Base-by-base conservation (phyloP, 2,329 filamentous ascomycete genomes). In the Cryphonectria radicalis region DNA sequence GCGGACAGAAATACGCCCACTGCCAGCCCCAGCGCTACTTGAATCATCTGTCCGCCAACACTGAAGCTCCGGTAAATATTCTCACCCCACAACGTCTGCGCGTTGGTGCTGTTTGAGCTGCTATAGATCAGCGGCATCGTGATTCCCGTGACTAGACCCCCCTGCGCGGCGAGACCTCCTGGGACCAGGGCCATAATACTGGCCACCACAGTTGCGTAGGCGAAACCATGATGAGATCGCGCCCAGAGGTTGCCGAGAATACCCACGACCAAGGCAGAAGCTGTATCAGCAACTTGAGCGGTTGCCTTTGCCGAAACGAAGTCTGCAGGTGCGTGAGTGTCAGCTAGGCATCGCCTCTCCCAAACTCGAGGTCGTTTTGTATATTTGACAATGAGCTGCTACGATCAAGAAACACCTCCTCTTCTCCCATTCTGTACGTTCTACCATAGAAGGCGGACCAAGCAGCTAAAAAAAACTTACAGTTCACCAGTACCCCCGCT, bases 241-340 rank as follows among this genome's bases (percentile, higher is more conserved):
- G 71, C 71, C 73, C 71, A 73, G 25, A 73, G 60, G 59, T 73
- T 69, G n/a, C 73, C 71, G 1, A 74, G 66, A 22, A 73, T 63
- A 25, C 73, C 69, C 6, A 74, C 62, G 11, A 62, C 63, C 25
- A 71, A 69, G 17, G 73, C 73, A 3, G 71, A 68, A 4, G 68
- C 71, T 0, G 73, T 74, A 35, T 72, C 66, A 32, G 71, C 68
- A 10, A 73, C 67, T 14, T 67, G 65, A 11, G 70, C 70, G 13
- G 70, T 72, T 14, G 72, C 70, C 25, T 73, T 68, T 32, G 68
- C 55, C 19, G 70, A 72, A 5, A 73, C 70, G 57, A 73, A 73
- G 66, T 72, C 63, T 65, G 43, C 42, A 53, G 22, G 13, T 43
- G 10, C 13, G 14, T 32, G 28, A 22, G 22, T 43, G 42, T 65